Evolutionary conservation across 1,284 basidiomycete genomes (phyloP).

Genomic region (Erythrobasidium hasegawianum): DNA sequence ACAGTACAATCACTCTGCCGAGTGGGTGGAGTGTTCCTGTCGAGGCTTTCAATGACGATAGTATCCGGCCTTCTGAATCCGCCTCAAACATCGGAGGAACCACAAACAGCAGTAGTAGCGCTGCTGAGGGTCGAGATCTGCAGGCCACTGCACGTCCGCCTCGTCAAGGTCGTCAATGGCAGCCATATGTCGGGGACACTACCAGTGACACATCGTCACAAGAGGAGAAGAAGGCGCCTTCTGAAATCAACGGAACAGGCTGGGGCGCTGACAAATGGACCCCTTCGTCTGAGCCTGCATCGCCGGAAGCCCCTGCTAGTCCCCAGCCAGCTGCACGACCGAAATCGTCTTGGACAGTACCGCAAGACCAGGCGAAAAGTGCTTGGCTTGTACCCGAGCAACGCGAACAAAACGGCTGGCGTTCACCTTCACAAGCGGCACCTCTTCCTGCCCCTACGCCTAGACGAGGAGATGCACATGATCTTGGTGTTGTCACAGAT

Average conservation of each 20-base stretch:
- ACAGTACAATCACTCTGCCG: not conserved
- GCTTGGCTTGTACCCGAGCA: not conserved
- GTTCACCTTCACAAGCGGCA: not conserved
- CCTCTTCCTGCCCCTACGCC: conserved; percentile 24
- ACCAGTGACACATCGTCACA: conserved; percentile 1
- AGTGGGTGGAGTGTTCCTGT: not conserved
- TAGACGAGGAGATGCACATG: conserved; percentile 9
- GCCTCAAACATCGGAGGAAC: conserved; percentile 21
- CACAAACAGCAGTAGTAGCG: not conserved
- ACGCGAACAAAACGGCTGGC: not conserved
- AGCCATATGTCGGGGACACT: not conserved
- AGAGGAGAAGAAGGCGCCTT: conserved; percentile 9
- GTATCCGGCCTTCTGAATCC: conserved; percentile 31
- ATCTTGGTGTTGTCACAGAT: conserved; percentile 13
- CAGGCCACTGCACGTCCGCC: not conserved
- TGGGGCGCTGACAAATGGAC: conserved; percentile 13
- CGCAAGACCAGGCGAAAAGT: too few species aligned
- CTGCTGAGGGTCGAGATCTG: not conserved
- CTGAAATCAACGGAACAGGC: conserved; percentile 5
- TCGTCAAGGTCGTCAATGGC: not conserved
- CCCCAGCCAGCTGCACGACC: not conserved
- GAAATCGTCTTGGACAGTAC: too few species aligned
- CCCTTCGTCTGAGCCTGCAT: not conserved
- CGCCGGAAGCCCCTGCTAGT: not conserved
- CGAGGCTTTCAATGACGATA: conserved; percentile 9